These are phyloP conservation scores for Aristolochia fimbriata DNA, from an alignment of 164 flowering plant genomes.

Conservation along the genomic window DNA sequence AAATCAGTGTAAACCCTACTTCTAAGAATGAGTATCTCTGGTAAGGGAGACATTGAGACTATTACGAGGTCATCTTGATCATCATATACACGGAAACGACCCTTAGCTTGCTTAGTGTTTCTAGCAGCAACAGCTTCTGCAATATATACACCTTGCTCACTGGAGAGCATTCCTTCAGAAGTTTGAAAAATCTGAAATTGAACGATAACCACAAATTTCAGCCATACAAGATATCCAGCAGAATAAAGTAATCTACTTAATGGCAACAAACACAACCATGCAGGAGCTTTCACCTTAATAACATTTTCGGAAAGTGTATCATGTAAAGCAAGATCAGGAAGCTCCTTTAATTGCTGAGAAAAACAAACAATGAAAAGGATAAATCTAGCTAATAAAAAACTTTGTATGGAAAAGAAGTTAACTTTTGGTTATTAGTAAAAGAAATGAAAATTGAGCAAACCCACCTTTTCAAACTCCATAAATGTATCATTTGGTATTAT, in stretches of 20 bases:
- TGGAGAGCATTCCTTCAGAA: slow-evolving; percentile 91
- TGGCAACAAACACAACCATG: neutral
- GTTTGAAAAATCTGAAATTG: slow-evolving; percentile 66
- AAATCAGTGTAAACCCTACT: too few relatives aligned
- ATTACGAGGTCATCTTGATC: slow-evolving; percentile 38
- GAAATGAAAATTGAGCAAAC: neutral
- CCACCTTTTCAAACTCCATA: slow-evolving; percentile 75
- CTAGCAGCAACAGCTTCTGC: slow-evolving; percentile 64
- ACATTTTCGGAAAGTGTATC: slow-evolving; percentile 72
- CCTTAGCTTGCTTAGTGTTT: slow-evolving; percentile 59
- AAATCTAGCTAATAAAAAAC: neutral
- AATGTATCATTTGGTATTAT: slow-evolving; percentile 66
- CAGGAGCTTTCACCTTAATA: slow-evolving; percentile 45
- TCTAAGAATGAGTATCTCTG: too few relatives aligned
- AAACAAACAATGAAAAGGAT: neutral
- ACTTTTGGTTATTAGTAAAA: too few relatives aligned
- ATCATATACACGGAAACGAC: slow-evolving; percentile 56
- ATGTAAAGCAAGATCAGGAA: slow-evolving; percentile 60
- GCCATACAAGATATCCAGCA: neutral
- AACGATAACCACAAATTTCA: slow-evolving; percentile 3
- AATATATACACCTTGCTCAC: slow-evolving; percentile 91
- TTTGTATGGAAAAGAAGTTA: neutral
- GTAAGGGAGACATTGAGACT: neutral
- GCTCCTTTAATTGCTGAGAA: slow-evolving; percentile 54
- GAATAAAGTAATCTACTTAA: neutral